These are phyloP conservation scores for Penicillium verrucosum DNA, from an alignment of 2,329 filamentous ascomycete genomes.

Conservation along the genomic window DNA sequence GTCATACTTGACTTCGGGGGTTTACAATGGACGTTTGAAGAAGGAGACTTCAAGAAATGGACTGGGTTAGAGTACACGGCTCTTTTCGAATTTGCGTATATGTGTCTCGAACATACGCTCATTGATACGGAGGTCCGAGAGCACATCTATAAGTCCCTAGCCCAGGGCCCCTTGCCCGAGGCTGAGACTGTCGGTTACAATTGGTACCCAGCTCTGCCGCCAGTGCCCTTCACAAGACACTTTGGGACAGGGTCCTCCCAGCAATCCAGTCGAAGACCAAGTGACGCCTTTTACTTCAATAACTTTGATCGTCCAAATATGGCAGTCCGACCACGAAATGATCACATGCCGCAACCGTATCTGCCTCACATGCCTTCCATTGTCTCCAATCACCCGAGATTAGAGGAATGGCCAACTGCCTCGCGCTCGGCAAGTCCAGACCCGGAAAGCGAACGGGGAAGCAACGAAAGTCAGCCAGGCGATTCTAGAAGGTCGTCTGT, in stretches of 20 bases:
- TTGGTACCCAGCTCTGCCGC: conserved; percentile 4
- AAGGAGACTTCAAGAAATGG: neutral
- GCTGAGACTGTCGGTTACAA: neutral
- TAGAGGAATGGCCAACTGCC: neutral
- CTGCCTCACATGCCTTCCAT: neutral
- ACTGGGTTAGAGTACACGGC: neutral
- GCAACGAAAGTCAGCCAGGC: neutral
- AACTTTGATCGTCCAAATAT: neutral
- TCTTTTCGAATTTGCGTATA: conserved; percentile 1
- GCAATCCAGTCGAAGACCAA: neutral
- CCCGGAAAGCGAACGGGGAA: neutral
- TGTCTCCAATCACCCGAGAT: neutral
- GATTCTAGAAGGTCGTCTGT: neutral
- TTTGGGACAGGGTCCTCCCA: neutral
- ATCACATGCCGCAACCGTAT: neutral
- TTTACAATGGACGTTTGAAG: conserved; percentile 1
- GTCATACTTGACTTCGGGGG: neutral
- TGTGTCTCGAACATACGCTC: neutral
- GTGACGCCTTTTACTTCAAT: neutral
- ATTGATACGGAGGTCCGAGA: neutral
- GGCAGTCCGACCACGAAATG: neutral
- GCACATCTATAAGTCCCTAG: neutral
- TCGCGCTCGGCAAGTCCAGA: neutral
- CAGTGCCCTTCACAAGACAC: neutral
- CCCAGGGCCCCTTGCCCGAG: neutral